Evolutionary conservation across 116 monocot species (phyloP).

Genomic region (Cymodocea nodosa): DNA sequence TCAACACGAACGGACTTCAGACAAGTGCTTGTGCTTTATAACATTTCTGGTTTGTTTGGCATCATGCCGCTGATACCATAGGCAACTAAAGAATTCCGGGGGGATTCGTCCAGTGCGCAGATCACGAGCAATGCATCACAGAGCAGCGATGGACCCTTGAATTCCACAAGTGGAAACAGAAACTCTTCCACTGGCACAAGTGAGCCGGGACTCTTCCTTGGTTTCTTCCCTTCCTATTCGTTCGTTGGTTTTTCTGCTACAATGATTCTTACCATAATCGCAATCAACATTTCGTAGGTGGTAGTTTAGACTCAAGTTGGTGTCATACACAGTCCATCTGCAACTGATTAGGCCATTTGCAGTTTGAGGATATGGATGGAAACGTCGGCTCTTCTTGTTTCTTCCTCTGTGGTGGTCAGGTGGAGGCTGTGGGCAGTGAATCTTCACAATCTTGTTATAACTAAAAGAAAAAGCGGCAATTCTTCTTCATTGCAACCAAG

Average conservation of each 20-base stretch:
- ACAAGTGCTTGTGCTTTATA: too few relatives aligned
- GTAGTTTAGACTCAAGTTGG: neutral
- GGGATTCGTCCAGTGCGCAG: neutral
- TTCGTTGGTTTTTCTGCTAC: neutral
- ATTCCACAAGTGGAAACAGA: neutral
- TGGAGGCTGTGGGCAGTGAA: too few relatives aligned
- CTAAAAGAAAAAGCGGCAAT: too few relatives aligned
- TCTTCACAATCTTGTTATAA: too few relatives aligned
- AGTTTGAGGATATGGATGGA: too few relatives aligned
- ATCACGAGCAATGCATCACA: neutral
- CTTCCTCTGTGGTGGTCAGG: too few relatives aligned
- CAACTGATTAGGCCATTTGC: too few relatives aligned
- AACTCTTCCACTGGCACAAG: constrained; percentile 7
- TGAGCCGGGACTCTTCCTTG: neutral
- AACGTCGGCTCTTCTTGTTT: too few relatives aligned
- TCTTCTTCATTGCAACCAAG: too few relatives aligned
- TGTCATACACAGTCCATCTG: too few relatives aligned
- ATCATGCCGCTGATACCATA: neutral
- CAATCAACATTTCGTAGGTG: neutral
- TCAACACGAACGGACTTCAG: too few relatives aligned
- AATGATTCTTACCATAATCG: neutral
- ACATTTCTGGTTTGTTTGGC: too few relatives aligned
- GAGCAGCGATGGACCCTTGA: neutral
- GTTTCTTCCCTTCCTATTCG: neutral
- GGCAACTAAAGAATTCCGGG: neutral